Percentiles rank a stretch among this genome's conserved stretches.
These are phyloP conservation scores for Myxozyma nipponensis DNA, from an alignment of 805 yeast species.

Conservation along the genomic window DNA sequence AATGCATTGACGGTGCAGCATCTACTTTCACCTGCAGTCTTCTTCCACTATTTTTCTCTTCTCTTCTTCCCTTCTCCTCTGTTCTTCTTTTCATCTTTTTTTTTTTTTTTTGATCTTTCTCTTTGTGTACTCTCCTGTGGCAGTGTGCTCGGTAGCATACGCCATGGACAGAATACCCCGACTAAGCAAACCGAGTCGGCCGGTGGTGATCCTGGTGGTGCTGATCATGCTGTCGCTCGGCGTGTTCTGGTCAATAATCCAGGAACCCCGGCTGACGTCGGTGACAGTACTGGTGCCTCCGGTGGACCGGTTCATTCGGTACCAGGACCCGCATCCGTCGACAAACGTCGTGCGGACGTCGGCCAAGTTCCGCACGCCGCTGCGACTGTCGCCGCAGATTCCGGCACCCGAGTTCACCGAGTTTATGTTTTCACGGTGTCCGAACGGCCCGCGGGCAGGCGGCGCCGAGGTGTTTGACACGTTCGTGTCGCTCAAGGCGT, in stretches of 20 bases:
- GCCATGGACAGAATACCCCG: neutral
- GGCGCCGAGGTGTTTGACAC: constrained; percentile 14
- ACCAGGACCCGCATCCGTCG: neutral
- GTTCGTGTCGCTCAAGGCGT: constrained; percentile 15
- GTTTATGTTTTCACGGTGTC: neutral
- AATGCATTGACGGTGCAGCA: too few species aligned
- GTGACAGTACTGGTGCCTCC: neutral
- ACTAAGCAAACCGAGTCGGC: neutral
- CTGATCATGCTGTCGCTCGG: neutral
- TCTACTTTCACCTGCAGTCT: neutral
- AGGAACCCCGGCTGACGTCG: neutral
- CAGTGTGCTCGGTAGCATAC: neutral
- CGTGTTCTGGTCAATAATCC: neutral
- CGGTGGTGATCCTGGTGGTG: neutral
- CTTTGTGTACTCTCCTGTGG: neutral
- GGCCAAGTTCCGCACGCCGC: neutral
- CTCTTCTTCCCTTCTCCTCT: neutral
- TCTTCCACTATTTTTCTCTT: neutral
- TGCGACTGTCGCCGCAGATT: neutral
- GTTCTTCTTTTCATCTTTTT: neutral
- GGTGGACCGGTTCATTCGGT: neutral
- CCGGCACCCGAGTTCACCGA: neutral
- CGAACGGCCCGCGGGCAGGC: neutral
- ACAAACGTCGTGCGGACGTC: neutral
- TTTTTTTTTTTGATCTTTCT: neutral